Base-by-base conservation (phyloP, 352 stramenopile genomes). In the Sclerospora graminicola region DNA sequence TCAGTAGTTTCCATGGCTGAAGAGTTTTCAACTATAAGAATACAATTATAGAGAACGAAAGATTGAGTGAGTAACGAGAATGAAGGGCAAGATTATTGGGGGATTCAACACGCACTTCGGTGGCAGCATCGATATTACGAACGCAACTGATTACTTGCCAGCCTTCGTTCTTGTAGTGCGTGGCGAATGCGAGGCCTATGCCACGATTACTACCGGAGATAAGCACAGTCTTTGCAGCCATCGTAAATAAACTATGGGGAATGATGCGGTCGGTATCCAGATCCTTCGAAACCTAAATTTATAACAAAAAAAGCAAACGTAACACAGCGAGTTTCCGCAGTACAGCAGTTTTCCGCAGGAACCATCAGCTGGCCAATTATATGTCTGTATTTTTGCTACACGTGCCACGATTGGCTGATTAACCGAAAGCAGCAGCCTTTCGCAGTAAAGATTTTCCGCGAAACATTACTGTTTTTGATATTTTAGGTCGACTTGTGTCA, bases 181-280 rank as follows among this genome's bases (percentile, higher is more conserved):
- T 41, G 13, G 53, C 49, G 15, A 79, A 63, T 4, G 50, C 41
- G 7, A 79, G 31, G 7, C 66, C 69, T 21, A 82, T 71, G 40
- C 69, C 69, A 18, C 69, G 62, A 56, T 66, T 74, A 44, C 54
- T 48, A 29, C 69, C 66, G 6, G 69, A 77, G 45, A 79, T 79
- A 11, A 79, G 13, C 14, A 77, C 68, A 5, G 60, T 71, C 33
- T 75, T 75, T 3, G 34, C 28, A 1, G 41, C 27, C 37, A 58
- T 52, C 0, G 32, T 44, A 28, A n/a, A 29, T 19, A 32, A 33
- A 3, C 8, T 4, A 13, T 15, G 28, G 8, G n/a, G n/a, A n/a
- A n/a, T n/a, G n/a, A n/a, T n/a, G n/a, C n/a, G n/a, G n/a, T n/a
- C n/a, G n/a, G n/a, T n/a, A n/a, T n/a, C n/a, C n/a, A n/a, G n/a